Percentiles rank a stretch among this genome's conserved stretches.
Evolutionary conservation across 768 basidiomycete species (phyloP).

Genomic region (Phlebiopsis gigantea): DNA sequence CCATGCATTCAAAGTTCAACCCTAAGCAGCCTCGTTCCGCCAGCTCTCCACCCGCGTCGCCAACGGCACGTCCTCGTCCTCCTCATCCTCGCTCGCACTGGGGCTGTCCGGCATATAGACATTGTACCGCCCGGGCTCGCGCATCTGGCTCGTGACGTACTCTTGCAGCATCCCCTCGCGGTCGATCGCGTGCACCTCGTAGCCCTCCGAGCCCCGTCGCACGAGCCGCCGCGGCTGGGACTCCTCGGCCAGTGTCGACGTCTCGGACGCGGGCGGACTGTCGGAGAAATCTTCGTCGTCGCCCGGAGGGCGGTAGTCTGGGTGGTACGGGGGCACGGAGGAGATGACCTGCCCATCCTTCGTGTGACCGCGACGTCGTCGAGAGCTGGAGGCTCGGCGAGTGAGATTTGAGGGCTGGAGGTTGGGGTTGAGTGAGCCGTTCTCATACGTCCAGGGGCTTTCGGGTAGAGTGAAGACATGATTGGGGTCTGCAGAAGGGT

Average conservation of each 20-base stretch:
- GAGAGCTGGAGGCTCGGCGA: constrained; percentile 22
- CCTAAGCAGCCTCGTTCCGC: constrained; percentile 15
- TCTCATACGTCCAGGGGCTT: constrained; percentile 86
- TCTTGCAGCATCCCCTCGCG: constrained; percentile 60
- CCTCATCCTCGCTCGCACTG: constrained; percentile 32
- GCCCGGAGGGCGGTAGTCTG: constrained; percentile 48
- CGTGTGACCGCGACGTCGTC: constrained; percentile 11
- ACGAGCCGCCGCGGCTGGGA: constrained; percentile 27
- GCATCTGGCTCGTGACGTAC: constrained; percentile 50
- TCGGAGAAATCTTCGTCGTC: constrained; percentile 17
- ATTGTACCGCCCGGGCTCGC: constrained; percentile 57
- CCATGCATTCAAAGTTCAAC: background rate
- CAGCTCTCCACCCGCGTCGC: constrained; percentile 21
- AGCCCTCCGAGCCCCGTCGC: constrained; percentile 78
- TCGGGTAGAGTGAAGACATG: constrained; percentile 44
- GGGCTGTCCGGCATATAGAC: constrained; percentile 61
- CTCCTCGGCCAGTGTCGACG: constrained; percentile 20
- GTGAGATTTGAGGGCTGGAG: constrained; percentile 58
- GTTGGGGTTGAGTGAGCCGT: constrained; percentile 68
- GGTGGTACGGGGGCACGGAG: constrained; percentile 70
- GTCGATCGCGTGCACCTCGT: constrained; percentile 58
- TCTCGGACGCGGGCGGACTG: constrained; percentile 5
- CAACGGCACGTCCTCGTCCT: constrained; percentile 29
- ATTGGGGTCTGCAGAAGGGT: constrained; percentile 24
- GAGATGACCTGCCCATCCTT: constrained; percentile 32